Percentiles rank a stretch among this genome's conserved stretches.
phyloP scores from a whole-genome alignment of 208 protist genomes.

The Leishmania gerbilli region DNA sequence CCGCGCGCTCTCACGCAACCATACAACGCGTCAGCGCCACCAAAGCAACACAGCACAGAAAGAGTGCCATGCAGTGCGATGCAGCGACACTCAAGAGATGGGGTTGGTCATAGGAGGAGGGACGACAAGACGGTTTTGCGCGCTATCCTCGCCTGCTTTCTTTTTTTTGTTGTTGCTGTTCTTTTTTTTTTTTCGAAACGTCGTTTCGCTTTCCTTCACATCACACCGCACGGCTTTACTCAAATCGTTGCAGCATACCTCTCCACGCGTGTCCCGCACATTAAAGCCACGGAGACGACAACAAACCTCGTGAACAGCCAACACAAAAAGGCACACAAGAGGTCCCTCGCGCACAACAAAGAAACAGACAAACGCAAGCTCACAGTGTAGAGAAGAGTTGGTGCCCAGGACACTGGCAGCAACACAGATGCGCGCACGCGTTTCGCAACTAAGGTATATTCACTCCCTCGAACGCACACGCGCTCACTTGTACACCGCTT shows the following conservation, averaged over 20 bases:
- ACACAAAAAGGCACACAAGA: background rate
- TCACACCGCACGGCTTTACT: too few relatives aligned
- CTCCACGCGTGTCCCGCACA: background rate
- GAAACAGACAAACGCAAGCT: background rate
- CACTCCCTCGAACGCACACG: background rate
- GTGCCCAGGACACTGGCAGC: background rate
- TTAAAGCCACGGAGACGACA: background rate
- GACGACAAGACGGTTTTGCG: background rate
- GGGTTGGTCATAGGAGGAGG: background rate
- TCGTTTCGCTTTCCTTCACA: background rate
- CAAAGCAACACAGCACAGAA: background rate
- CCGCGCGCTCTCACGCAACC: background rate
- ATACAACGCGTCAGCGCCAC: background rate
- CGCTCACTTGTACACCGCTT: background rate
- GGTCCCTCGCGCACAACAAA: background rate
- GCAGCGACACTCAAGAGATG: background rate
- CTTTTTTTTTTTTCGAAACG: background rate
- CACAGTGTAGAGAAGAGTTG: background rate
- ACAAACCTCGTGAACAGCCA: background rate
- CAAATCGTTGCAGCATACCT: background rate
- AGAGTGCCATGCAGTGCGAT: background rate
- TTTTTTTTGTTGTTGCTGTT: background rate
- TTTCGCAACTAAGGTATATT: background rate
- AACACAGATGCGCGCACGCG: background rate
- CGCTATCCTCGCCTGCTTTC: background rate